A percentile compares a stretch with the other conserved stretches of the same genome.
phyloP scores from a whole-genome alignment of 164 flowering plant species.

The Malania oleifera region DNA sequence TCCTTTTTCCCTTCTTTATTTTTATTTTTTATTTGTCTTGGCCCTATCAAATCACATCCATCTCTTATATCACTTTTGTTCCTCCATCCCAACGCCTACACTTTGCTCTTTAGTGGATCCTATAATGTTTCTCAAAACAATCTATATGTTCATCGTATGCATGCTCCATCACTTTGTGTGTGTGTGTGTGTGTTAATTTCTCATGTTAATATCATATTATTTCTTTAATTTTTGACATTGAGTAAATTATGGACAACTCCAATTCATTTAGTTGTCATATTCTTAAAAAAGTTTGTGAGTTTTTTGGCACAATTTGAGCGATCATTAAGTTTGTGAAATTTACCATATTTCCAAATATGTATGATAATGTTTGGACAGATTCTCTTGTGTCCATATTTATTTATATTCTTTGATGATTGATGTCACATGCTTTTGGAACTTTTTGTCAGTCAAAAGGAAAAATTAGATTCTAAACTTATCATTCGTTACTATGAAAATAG shows the following conservation, averaged over 20 bases:
- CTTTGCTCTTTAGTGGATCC: constrained; percentile 6
- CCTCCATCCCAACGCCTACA: not conserved
- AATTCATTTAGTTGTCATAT: not conserved
- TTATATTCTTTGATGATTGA: not conserved
- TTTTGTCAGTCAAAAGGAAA: not conserved
- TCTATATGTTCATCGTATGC: too few species aligned
- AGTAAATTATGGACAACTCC: not conserved
- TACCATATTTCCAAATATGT: not conserved
- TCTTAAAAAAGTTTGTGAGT: not conserved
- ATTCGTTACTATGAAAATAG: constrained; percentile 14
- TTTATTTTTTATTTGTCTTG: too few species aligned
- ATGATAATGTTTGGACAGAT: too few species aligned
- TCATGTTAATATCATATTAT: too few species aligned
- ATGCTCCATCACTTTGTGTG: too few species aligned
- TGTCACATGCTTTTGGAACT: not conserved
- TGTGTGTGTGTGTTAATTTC: too few species aligned
- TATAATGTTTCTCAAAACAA: not conserved
- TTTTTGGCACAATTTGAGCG: not conserved
- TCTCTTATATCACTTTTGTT: constrained; percentile 1
- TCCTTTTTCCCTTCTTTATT: too few species aligned
- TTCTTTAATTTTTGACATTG: too few species aligned
- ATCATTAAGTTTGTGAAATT: not conserved
- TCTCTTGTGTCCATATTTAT: too few species aligned
- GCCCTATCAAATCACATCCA: not conserved
- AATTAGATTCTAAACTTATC: not conserved